Conservation (phyloP, 2,329 filamentous ascomycete species). For the Exophiala bonariae region DNA sequence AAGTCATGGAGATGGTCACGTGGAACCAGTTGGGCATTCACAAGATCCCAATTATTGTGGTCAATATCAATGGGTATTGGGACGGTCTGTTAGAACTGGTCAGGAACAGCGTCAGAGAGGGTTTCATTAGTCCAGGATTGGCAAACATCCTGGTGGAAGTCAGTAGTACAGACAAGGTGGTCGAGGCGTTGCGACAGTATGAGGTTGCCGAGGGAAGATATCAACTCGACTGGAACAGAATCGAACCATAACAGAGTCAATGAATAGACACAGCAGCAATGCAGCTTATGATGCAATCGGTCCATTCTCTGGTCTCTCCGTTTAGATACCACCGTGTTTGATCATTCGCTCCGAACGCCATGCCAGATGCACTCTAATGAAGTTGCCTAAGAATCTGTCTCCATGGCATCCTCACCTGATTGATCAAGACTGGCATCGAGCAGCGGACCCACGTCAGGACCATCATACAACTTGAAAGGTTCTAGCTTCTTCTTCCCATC, state of each 20-base stretch:
- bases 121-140: slow-evolving; percentile 73
- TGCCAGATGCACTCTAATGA: slow-evolving; percentile 13
- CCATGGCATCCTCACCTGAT: slow-evolving; percentile 53
- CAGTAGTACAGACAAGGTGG: slow-evolving; percentile 68
- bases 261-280: slow-evolving; percentile 2
- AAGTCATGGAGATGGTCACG: slow-evolving; percentile 87
- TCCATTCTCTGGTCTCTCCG: slow-evolving; percentile 7
- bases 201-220: slow-evolving; percentile 72
- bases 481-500: slow-evolving; percentile 62
- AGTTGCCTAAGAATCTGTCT: slow-evolving; percentile 50
- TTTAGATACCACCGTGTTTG: slow-evolving; percentile 8
- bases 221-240: slow-evolving; percentile 73
- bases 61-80: slow-evolving; percentile 91
- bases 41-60: slow-evolving; percentile 71
- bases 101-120: slow-evolving; percentile 68
- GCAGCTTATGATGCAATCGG: too few species aligned
- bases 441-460: slow-evolving; percentile 80
- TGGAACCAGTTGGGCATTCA: slow-evolving; percentile 99
- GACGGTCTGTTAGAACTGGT: slow-evolving; percentile 85
- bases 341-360: slow-evolving; percentile 25
- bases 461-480: slow-evolving; percentile 88
- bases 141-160: slow-evolving; percentile 78
- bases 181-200: slow-evolving; percentile 71
- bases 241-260: slow-evolving; percentile 50
- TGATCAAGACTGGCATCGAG: slow-evolving; percentile 65